Conservation (phyloP, 805 yeast genomes). For the Zygoascus flipseniorum region DNA sequence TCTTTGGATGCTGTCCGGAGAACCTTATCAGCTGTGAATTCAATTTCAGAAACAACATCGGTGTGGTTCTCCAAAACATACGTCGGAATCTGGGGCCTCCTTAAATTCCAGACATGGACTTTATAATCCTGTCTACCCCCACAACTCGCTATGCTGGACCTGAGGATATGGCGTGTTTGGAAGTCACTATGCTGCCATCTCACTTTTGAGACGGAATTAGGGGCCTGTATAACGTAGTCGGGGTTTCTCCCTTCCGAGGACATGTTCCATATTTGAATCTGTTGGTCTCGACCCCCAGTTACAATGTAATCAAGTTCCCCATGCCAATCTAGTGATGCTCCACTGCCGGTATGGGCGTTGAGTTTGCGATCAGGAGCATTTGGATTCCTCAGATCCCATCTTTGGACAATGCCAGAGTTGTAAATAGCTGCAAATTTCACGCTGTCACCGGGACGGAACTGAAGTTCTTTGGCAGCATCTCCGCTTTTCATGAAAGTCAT, state of each 20-base stretch:
- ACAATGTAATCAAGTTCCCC: conserved; percentile 72
- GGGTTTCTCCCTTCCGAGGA: conserved; percentile 41
- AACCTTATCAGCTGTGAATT: conserved; percentile 40
- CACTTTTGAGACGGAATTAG: conserved; percentile 72
- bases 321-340: conserved; percentile 81
- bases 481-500: conserved; percentile 51
- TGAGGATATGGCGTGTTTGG: conserved; percentile 5
- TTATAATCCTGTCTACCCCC: conserved; percentile 59
- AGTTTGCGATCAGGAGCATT: conserved; percentile 55
- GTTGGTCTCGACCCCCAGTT: conserved; percentile 90
- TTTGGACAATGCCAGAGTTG: conserved; percentile 81
- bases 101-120: conserved; percentile 59
- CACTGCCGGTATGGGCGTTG: conserved; percentile 89
- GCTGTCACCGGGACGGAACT: conserved; percentile 46
- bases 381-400: conserved; percentile 77
- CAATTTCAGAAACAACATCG: conserved; percentile 47
- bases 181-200: conserved; percentile 48
- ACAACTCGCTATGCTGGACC: conserved; percentile 52
- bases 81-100: conserved; percentile 65
- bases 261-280: conserved; percentile 69
- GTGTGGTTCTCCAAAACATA: conserved; percentile 42
- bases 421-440: conserved; percentile 67
- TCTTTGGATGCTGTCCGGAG: conserved; percentile 48
- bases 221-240: conserved; percentile 61
- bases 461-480: conserved; percentile 58